A percentile compares a stretch with the other conserved stretches of the same genome.
phyloP scores from a whole-genome alignment of 805 yeast species.

The Starmerella sp. region DNA sequence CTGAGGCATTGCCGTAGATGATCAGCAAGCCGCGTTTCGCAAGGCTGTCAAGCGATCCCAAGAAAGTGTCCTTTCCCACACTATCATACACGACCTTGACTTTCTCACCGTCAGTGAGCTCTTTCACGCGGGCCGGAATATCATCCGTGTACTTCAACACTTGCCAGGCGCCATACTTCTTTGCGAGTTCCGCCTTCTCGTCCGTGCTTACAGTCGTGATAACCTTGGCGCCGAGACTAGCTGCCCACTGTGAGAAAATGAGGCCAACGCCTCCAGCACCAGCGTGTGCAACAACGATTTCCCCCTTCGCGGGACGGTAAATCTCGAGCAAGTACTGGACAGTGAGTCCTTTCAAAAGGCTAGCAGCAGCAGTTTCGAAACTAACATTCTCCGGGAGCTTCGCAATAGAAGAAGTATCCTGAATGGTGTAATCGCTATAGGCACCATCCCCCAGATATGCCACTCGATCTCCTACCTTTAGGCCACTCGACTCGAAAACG shows the following conservation, averaged over 20 bases:
- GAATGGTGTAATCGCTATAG: constrained; percentile 59
- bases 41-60: constrained; percentile 47
- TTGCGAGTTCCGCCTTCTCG: constrained; percentile 58
- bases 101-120: constrained; percentile 28
- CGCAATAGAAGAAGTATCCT: constrained; percentile 28
- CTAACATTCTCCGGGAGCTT: constrained; percentile 45
- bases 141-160: constrained; percentile 37
- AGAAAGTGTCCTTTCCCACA: constrained; percentile 54
- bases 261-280: constrained; percentile 95
- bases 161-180: constrained; percentile 65
- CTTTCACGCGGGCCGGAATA: constrained; percentile 25
- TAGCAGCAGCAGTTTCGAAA: constrained; percentile 43
- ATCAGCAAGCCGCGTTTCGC: constrained; percentile 61
- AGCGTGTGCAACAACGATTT: constrained; percentile 68
- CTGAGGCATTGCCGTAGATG: constrained; percentile 78
- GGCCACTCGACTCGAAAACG: constrained; percentile 39
- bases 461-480: constrained; percentile 38
- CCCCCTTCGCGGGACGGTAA: constrained; percentile 49
- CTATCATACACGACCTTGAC: constrained; percentile 30
- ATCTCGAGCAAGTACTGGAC: constrained; percentile 60
- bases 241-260: constrained; percentile 52
- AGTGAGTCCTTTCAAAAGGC: constrained; percentile 61
- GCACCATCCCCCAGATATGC: constrained; percentile 53
- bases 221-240: constrained; percentile 58
- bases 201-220: constrained; percentile 76